phyloP scores from a whole-genome alignment of 2,329 filamentous ascomycete genomes.

The Ophiostoma angusticollis region DNA sequence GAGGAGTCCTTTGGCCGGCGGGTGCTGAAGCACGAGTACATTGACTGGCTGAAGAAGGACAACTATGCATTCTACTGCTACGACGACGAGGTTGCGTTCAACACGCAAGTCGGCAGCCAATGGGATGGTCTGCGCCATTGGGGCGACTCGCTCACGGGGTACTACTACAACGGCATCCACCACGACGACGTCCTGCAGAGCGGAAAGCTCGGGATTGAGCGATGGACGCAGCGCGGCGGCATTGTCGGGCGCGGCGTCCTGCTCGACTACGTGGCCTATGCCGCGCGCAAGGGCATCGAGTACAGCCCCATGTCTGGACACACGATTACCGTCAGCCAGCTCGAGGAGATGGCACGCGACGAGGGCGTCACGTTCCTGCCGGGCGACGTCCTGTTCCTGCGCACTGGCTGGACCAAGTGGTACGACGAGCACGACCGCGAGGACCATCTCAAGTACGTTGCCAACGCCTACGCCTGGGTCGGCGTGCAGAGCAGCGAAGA shows the following conservation, averaged over 20 bases:
- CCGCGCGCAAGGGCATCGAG: constrained; percentile 34
- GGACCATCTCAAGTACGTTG: constrained; percentile 21
- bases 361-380: constrained; percentile 49
- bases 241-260: constrained; percentile 43
- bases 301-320: constrained; percentile 40
- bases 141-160: constrained; percentile 6
- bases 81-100: constrained; percentile 11
- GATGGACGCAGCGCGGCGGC: constrained; percentile 26
- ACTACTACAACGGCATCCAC: constrained; percentile 24
- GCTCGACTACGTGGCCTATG: constrained; percentile 38
- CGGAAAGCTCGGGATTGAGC: constrained; percentile 25
- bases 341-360: constrained; percentile 44
- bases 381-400: constrained; percentile 54
- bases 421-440: constrained; percentile 34
- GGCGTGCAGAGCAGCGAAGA: constrained; percentile 35
- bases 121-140: constrained; percentile 39
- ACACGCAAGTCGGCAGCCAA: constrained; percentile 31
- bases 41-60: constrained; percentile 8
- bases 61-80: constrained; percentile 8
- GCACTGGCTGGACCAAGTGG: constrained; percentile 48
- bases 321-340: constrained; percentile 39
- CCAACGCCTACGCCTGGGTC: constrained; percentile 15
- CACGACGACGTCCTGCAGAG: constrained; percentile 16
- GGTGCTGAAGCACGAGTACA: constrained; percentile 29
- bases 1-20: constrained; percentile 39